A percentile compares a stretch with the other conserved stretches of the same genome.
Conservation (phyloP, 208 protist genomes). For the Naegleria fowleri region DNA sequence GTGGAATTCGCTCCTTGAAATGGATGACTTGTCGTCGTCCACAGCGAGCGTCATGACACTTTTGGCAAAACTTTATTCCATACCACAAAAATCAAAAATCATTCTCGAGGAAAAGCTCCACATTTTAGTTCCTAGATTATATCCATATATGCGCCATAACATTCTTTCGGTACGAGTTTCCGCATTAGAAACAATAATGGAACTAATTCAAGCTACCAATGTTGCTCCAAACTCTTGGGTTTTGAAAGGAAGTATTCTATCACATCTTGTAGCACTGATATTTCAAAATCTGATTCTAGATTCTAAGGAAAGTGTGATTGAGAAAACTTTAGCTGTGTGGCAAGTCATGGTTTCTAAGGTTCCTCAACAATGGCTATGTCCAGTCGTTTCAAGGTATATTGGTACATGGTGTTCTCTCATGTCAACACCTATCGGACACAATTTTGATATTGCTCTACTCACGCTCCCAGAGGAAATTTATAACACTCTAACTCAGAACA, state of each 20-base stretch:
- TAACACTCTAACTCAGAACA: neutral
- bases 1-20: constrained; percentile 54
- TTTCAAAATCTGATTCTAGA: constrained; percentile 54
- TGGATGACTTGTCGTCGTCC: constrained; percentile 61
- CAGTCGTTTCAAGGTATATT: neutral
- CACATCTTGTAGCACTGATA: constrained; percentile 32
- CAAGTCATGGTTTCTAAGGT: neutral
- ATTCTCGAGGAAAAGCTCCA: neutral
- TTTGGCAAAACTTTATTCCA: constrained; percentile 39
- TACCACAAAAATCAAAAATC: neutral
- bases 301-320: constrained; percentile 37
- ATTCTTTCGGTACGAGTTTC: constrained; percentile 43
- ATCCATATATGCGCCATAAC: constrained; percentile 38
- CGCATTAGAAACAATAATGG: constrained; percentile 42
- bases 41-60: constrained; percentile 48
- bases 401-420: neutral
- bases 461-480: neutral
- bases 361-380: neutral
- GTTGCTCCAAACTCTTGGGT: neutral
- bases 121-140: constrained; percentile 22
- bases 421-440: neutral
- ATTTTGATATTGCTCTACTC: neutral
- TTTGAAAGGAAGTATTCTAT: constrained; percentile 41
- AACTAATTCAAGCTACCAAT: constrained; percentile 34
- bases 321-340: constrained; percentile 37